Conservation (phyloP, 768 basidiomycete species). For the Glaciozyma antarctica region DNA sequence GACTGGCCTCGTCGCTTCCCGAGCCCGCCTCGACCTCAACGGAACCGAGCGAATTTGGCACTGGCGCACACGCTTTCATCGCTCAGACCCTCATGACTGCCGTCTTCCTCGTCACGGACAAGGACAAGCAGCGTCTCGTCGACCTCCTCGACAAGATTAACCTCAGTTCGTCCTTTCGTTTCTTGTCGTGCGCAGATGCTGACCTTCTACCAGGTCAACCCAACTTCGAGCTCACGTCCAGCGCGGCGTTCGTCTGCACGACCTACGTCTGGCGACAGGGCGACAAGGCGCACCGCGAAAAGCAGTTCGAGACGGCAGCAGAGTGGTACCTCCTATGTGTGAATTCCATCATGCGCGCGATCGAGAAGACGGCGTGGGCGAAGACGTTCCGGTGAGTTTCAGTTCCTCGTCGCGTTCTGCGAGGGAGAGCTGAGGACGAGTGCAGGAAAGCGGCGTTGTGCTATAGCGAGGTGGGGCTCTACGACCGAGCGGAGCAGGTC, state of each 20-base stretch:
- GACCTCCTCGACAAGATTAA: not conserved
- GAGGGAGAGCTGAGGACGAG: not conserved
- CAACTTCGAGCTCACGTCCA: not conserved
- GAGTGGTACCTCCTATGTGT: constrained; percentile 4
- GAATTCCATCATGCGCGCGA: not conserved
- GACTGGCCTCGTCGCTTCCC: not conserved
- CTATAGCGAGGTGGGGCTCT: not conserved
- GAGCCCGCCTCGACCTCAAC: not conserved
- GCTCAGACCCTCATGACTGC: not conserved
- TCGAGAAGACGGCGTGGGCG: not conserved
- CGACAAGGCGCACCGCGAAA: constrained; percentile 2
- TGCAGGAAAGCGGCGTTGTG: constrained; percentile 2
- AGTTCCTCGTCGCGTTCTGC: not conserved
- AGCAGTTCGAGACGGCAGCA: not conserved
- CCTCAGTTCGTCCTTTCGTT: not conserved
- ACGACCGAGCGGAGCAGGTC: not conserved
- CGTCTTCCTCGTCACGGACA: not conserved
- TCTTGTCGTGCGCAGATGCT: no score
- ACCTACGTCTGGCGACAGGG: constrained; percentile 12
- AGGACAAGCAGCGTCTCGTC: not conserved
- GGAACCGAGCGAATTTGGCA: not conserved
- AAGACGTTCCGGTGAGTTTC: constrained; percentile 4
- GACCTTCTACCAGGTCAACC: not conserved
- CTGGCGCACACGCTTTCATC: not conserved
- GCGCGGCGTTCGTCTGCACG: constrained; percentile 2